Conservation (phyloP, 345 rosid species). For the Salix purpurea region DNA sequence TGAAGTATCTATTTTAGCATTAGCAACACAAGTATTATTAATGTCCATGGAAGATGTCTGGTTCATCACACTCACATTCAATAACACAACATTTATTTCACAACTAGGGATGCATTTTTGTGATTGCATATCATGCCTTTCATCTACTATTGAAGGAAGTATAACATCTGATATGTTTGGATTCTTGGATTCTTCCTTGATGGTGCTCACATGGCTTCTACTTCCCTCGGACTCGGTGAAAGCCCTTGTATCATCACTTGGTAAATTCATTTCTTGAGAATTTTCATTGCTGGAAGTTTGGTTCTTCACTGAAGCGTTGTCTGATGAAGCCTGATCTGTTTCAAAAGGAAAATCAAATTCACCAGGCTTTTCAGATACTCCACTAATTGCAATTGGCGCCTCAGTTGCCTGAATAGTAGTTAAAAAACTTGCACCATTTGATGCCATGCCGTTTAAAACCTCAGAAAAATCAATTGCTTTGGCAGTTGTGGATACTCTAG, state of each 20-base stretch:
- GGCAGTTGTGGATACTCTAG: slow-evolving; percentile 10
- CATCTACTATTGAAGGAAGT: slow-evolving; percentile 2
- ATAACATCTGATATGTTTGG: not conserved
- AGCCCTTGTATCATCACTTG: slow-evolving; percentile 8
- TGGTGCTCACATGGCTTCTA: slow-evolving; percentile 6
- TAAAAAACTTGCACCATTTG: slow-evolving; percentile 18
- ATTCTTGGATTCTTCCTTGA: slow-evolving; percentile 17
- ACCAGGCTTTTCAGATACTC: slow-evolving; percentile 18
- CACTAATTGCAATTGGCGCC: slow-evolving; percentile 17
- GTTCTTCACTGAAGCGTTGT: slow-evolving; percentile 10
- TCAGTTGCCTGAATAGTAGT: slow-evolving; percentile 19
- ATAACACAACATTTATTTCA: slow-evolving; percentile 22
- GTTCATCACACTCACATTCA: slow-evolving; percentile 20
- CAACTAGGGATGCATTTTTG: slow-evolving; percentile 17
- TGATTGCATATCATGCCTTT: slow-evolving; percentile 17
- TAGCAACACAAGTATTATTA: slow-evolving; percentile 2
- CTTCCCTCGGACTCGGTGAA: slow-evolving; percentile 19
- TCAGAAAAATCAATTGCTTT: slow-evolving; percentile 57
- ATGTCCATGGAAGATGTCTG: slow-evolving; percentile 16
- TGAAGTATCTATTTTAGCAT: not conserved
- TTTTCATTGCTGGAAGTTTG: slow-evolving; percentile 6
- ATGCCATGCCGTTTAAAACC: slow-evolving; percentile 36
- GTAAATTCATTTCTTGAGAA: slow-evolving; percentile 10
- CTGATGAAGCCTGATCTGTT: slow-evolving; percentile 18
- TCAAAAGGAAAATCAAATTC: slow-evolving; percentile 7